Base-by-base conservation (phyloP, 495 filamentous ascomycete genomes). In the Parathielavia hyrcaniae region DNA sequence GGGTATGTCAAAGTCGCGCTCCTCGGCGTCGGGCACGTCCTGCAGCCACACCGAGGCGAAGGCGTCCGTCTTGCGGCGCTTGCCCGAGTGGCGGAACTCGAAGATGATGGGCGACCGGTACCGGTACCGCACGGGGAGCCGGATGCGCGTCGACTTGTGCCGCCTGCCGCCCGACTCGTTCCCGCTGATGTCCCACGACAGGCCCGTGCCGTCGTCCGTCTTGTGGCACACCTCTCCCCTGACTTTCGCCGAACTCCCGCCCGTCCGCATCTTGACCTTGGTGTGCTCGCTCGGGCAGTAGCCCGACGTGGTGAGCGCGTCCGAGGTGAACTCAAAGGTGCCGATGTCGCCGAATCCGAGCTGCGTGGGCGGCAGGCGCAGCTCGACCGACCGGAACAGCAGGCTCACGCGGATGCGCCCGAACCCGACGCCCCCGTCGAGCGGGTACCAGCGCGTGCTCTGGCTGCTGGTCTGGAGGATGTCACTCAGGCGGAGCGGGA, bases 291-390 rank as follows among this genome's bases (percentile, higher is more conserved):
- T 69, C 0, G 81, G 79, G 0, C 74, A 73, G 65, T 87, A 91
- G 12, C 74, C 68, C n/a, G 70, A 62, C 16, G 76, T 75, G 0
- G 81, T 72, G 52, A 95, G 80, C 49, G 78, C 81, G 23, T 89
- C 81, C 0, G 82, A 84, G 0, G 69, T 63, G 67, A 97, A 96
- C 62, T 96, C 88, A 65, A 97, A 96, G 0, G 91, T 95, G 34
- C 93, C 93, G 16, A 96, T 88, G 58, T 97, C 89, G 68, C 76
- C 69, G 82, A 90, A 97, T 26, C 92, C 90, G 9, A 95, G 82
- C 73, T 93, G 83, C 22, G 83, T 75, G 0, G 88, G 86, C 7
- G 91, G 91, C 0, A 97, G 77, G 22, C 83, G 81, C 30, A 91
- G 85, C 68, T 95, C 92, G 23, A 96, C 80, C 48, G 86, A 88